A percentile compares a stretch with the other conserved stretches of the same genome.
Evolutionary conservation across 2,329 filamentous ascomycete species (phyloP).

Genomic region (Alternaria rosae): DNA sequence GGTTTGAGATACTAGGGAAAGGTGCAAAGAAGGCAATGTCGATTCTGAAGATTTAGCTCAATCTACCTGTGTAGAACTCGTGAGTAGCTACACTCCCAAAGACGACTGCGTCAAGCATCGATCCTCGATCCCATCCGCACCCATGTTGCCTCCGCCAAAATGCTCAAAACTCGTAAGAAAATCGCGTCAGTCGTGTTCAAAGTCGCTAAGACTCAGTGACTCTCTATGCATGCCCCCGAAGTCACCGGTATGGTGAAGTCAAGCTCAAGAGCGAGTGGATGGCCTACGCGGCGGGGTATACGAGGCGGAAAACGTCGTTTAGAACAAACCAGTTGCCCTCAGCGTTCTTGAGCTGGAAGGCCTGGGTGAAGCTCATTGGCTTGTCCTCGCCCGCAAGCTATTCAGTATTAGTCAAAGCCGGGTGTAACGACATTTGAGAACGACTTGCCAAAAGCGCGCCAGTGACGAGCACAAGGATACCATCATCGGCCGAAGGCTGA

Average conservation of each 20-base stretch:
- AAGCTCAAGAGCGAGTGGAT: not conserved
- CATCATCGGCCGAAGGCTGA: conserved; percentile 74
- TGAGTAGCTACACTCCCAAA: not conserved
- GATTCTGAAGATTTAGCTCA: not conserved
- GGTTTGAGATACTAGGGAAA: not conserved
- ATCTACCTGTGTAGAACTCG: not conserved
- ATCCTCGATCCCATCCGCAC: conserved; percentile 6
- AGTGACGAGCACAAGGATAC: conserved; percentile 87
- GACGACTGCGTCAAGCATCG: not conserved
- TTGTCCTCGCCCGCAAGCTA: conserved; percentile 86
- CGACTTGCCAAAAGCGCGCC: conserved; percentile 78
- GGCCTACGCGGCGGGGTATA: conserved; percentile 64
- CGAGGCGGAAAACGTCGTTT: conserved; percentile 94
- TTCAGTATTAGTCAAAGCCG: conserved; percentile 17
- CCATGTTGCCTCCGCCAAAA: conserved; percentile 20
- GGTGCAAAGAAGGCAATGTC: not conserved
- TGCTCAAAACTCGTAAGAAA: conserved; percentile 18
- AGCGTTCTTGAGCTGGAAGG: conserved; percentile 83
- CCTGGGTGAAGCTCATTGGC: conserved; percentile 90
- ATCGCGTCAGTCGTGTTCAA: conserved; percentile 7
- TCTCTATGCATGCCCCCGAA: not conserved
- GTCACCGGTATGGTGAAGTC: not conserved
- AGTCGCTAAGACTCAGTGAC: not conserved
- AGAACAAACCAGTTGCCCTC: conserved; percentile 78
- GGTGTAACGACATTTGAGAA: not conserved